Conservation (phyloP, 306 rosid species). For the Cucurbita ficifolia region DNA sequence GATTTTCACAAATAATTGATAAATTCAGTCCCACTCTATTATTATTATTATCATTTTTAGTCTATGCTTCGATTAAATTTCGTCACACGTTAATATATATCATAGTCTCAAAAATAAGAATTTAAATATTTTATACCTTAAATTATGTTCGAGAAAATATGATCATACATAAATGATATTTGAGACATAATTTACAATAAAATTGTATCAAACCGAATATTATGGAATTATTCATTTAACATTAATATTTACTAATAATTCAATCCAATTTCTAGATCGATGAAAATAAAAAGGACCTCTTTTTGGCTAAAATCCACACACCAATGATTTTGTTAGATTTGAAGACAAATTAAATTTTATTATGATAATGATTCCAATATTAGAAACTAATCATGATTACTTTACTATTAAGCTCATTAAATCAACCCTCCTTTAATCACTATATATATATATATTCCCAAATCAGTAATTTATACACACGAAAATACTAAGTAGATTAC, state of each 20-base stretch:
- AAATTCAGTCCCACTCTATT: background rate
- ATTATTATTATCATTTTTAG: background rate
- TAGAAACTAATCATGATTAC: conserved; percentile 4
- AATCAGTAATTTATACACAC: background rate
- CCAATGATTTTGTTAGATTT: conserved; percentile 10
- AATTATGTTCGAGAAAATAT: background rate
- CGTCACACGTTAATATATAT: background rate
- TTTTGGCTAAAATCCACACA: background rate
- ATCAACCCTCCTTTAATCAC: background rate
- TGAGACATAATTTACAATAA: background rate
- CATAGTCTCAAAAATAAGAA: background rate
- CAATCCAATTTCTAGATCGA: background rate
- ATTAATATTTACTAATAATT: background rate
- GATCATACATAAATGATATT: no score
- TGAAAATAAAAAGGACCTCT: background rate
- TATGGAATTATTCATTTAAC: no score
- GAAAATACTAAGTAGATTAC: background rate
- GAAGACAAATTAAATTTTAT: conserved; percentile 4
- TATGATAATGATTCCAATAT: background rate
- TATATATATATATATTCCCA: background rate
- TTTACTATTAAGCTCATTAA: conserved; percentile 4
- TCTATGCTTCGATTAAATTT: background rate
- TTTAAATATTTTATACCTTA: background rate
- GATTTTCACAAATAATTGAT: background rate
- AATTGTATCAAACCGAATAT: background rate